A percentile compares a stretch with the other conserved stretches of the same genome.
Conservation (phyloP, 805 yeast genomes). For the Metahyphopichia silvanorum region DNA sequence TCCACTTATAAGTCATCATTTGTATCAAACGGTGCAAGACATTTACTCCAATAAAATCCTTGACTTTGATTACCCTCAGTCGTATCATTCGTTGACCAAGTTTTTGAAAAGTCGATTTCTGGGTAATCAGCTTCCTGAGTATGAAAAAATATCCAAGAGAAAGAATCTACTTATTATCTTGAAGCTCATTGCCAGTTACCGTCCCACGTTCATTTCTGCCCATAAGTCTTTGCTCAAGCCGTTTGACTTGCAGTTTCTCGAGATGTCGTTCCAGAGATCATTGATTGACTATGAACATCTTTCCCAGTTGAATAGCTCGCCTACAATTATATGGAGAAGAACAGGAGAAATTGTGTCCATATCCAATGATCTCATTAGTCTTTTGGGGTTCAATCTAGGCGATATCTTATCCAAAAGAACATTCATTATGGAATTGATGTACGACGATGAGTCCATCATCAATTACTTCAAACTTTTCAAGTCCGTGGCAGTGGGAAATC, state of each 20-base stretch:
- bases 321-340: conserved; percentile 81
- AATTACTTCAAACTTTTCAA: conserved; percentile 72
- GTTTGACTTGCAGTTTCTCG: conserved; percentile 57
- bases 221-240: conserved; percentile 66
- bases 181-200: conserved; percentile 58
- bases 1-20: conserved; percentile 55
- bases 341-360: conserved; percentile 83
- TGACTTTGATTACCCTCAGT: conserved; percentile 60
- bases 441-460: conserved; percentile 68
- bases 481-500: conserved; percentile 66
- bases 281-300: conserved; percentile 44
- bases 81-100: conserved; percentile 57
- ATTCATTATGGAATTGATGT: conserved; percentile 76
- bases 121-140: conserved; percentile 42
- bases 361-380: conserved; percentile 67
- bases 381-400: conserved; percentile 61
- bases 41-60: conserved; percentile 44
- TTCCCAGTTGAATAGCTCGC: conserved; percentile 58
- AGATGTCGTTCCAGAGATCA: conserved; percentile 44
- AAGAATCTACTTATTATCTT: conserved; percentile 40
- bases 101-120: conserved; percentile 54
- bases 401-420: conserved; percentile 56
- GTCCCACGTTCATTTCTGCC: conserved; percentile 77
- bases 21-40: conserved; percentile 50
- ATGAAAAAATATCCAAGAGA: conserved; percentile 28